Evolutionary conservation across 345 rosid genomes (phyloP).

Genomic region (Brassica nigra): DNA sequence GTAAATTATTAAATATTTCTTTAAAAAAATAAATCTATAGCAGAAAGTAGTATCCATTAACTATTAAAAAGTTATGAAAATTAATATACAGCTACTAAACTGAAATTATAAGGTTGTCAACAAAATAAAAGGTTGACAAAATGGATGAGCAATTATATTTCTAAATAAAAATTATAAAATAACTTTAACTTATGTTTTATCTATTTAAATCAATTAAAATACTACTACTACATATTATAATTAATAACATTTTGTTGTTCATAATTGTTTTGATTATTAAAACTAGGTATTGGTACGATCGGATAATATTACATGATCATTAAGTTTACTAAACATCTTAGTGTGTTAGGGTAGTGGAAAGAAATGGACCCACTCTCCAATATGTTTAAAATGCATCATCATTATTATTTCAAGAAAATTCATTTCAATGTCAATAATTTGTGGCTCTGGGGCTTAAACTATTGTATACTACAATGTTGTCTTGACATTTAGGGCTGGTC

Average conservation of each 20-base stretch:
- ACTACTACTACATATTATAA: not conserved
- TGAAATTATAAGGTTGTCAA: not conserved
- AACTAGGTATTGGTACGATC: not conserved
- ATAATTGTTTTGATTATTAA: not conserved
- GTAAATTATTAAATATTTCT: not conserved
- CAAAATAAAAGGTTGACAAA: not conserved
- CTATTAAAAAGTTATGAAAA: not conserved
- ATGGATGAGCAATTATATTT: not conserved
- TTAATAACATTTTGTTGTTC: not conserved
- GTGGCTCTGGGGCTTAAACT: conserved; percentile 38
- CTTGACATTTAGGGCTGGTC: conserved; percentile 32
- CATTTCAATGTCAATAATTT: conserved; percentile 23
- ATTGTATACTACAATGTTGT: conserved; percentile 29
- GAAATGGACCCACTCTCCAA: conserved; percentile 40
- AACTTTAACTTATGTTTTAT: not conserved
- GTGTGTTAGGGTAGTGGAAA: conserved; percentile 34
- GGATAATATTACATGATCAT: conserved; percentile 4
- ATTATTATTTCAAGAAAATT: conserved; percentile 35
- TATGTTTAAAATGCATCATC: conserved; percentile 35
- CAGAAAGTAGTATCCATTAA: not conserved
- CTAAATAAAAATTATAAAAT: not conserved
- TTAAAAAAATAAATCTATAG: not conserved
- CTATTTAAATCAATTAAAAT: not conserved
- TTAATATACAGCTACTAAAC: not conserved
- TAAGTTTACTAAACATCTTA: conserved; percentile 15